These are phyloP conservation scores for Ophiostoma quercus DNA, from an alignment of 2,329 filamentous ascomycete genomes.

Conservation along the genomic window DNA sequence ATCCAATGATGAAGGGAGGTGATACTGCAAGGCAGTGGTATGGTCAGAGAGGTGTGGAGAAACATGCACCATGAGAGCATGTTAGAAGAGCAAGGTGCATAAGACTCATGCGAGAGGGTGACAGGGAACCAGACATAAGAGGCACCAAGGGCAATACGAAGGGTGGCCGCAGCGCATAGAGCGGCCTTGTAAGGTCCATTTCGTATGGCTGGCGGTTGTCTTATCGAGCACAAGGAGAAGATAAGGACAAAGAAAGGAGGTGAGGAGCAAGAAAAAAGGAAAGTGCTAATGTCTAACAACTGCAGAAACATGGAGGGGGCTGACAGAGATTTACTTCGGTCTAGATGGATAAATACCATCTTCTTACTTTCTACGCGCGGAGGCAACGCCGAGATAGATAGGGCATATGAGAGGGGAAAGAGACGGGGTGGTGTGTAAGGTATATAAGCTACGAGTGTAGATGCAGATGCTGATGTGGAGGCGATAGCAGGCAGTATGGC, in stretches of 20 bases:
- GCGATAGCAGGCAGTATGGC: not conserved
- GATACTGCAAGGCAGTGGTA: conserved; percentile 1
- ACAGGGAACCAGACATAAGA: not conserved
- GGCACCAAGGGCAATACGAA: not conserved
- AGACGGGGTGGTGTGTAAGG: not conserved
- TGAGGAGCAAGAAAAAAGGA: not conserved
- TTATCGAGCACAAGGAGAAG: not conserved
- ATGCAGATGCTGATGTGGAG: not conserved
- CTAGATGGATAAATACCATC: not conserved
- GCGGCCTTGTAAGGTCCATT: not conserved
- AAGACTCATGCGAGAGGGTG: not conserved
- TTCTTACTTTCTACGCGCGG: not conserved
- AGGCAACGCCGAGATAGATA: not conserved
- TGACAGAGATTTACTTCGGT: not conserved
- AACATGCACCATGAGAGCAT: not conserved
- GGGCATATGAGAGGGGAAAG: not conserved
- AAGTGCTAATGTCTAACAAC: not conserved
- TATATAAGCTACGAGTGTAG: not conserved
- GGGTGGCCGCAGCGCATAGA: not conserved
- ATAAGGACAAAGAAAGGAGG: not conserved
- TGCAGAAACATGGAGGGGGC: not conserved
- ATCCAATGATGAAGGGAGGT: not conserved
- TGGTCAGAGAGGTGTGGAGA: not conserved
- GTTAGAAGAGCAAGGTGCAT: not conserved
- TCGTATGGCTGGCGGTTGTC: not conserved